Evolutionary conservation across 2,329 filamentous ascomycete genomes (phyloP).

Genomic region (Cladophialophora bantiana): DNA sequence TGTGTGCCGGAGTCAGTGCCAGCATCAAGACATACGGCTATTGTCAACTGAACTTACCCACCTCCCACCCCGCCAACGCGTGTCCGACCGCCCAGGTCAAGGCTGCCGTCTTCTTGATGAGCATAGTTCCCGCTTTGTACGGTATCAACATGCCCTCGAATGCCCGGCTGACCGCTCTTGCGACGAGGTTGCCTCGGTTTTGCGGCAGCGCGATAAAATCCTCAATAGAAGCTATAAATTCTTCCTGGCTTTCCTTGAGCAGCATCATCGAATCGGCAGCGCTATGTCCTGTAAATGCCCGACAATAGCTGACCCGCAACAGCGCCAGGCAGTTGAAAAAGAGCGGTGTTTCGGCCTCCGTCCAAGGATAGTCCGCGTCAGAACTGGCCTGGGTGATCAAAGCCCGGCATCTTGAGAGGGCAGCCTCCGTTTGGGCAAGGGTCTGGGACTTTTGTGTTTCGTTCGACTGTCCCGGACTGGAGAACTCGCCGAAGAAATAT

Average conservation of each 20-base stretch:
- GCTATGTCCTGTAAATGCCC: conserved; percentile 43
- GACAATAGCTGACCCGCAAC: conserved; percentile 45
- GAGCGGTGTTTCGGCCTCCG: conserved; percentile 42
- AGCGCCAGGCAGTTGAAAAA: conserved; percentile 47
- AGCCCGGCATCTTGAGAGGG: conserved; percentile 43
- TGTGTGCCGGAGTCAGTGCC: conserved; percentile 23
- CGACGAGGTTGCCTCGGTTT: conserved; percentile 40
- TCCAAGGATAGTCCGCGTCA: conserved; percentile 76
- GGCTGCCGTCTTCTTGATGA: conserved; percentile 45
- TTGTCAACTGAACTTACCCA: conserved; percentile 35
- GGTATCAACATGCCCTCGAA: conserved; percentile 44
- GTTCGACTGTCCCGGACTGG: conserved; percentile 35
- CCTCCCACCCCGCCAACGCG: conserved; percentile 47
- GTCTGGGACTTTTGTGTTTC: conserved; percentile 38
- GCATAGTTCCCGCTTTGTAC: conserved; percentile 41
- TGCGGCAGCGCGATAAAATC: conserved; percentile 42
- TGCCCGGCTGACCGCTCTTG: conserved; percentile 43
- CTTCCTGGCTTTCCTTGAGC: conserved; percentile 42
- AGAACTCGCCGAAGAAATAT: conserved; percentile 41
- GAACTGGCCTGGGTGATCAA: conserved; percentile 69
- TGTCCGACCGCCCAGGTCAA: conserved; percentile 47
- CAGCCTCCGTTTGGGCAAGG: conserved; percentile 40
- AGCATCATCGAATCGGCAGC: conserved; percentile 44
- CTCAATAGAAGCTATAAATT: conserved; percentile 38
- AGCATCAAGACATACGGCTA: not conserved